A percentile compares a stretch with the other conserved stretches of the same genome.
phyloP scores from a whole-genome alignment of 805 yeast species.

The Starmerella apicola region DNA sequence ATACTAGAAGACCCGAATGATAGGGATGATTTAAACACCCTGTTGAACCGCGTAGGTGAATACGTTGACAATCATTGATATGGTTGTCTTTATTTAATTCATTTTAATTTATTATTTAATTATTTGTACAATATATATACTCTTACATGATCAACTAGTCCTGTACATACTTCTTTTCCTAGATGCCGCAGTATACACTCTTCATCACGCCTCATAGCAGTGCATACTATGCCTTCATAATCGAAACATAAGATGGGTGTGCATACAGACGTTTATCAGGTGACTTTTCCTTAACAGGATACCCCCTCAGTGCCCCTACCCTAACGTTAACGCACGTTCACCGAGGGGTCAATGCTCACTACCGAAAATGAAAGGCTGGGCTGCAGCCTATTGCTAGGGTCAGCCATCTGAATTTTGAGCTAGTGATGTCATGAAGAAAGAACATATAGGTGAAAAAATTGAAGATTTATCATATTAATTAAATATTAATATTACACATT shows the following conservation, averaged over 20 bases:
- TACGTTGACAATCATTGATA: conserved; percentile 14
- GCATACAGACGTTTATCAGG: no score
- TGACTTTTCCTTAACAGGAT: no score
- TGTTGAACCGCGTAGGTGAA: conserved; percentile 16
- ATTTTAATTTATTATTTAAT: not conserved
- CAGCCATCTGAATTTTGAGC: no score
- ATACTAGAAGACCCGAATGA: conserved; percentile 2
- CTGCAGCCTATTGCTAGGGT: no score
- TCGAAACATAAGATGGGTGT: no score
- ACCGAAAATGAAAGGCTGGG: no score
- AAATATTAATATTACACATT: not conserved
- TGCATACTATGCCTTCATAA: no score
- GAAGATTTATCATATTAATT: conserved; percentile 1
- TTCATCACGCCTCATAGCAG: no score
- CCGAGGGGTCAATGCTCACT: no score
- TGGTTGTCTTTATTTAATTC: not conserved
- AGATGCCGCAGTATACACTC: no score
- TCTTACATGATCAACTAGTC: not conserved
- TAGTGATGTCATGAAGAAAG: not conserved
- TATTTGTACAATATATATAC: not conserved
- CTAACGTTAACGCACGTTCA: no score
- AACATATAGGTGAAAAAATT: not conserved
- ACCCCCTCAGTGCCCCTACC: no score
- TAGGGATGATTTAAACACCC: conserved; percentile 13
- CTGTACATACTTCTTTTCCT: not conserved